Evolutionary conservation across 306 rosid species (phyloP).

Genomic region (Castanea sativa): DNA sequence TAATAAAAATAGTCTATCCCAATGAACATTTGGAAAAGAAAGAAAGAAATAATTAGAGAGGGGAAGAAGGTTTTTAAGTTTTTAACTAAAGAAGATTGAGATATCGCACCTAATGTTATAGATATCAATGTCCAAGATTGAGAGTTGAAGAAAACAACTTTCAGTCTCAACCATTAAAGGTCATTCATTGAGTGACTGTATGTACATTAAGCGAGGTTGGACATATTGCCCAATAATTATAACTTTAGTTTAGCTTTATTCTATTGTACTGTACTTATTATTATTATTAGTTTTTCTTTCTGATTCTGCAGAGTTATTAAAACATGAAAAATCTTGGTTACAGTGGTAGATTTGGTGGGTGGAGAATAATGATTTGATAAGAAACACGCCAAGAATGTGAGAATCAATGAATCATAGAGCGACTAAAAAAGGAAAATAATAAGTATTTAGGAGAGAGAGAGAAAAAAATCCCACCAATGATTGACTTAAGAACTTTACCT

Average conservation of each 20-base stretch:
- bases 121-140: too few species aligned
- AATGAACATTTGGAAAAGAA: too few species aligned
- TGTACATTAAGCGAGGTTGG: background rate
- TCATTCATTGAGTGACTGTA: background rate
- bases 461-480: conserved; percentile 31
- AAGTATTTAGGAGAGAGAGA: conserved; percentile 5
- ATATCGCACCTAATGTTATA: too few species aligned
- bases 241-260: background rate
- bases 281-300: background rate
- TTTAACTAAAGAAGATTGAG: background rate
- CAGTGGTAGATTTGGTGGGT: conserved; percentile 29
- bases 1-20: too few species aligned
- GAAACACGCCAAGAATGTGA: background rate
- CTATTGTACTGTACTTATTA: background rate
- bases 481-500: conserved; percentile 36
- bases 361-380: conserved; percentile 33
- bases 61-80: background rate
- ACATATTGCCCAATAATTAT: background rate
- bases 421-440: conserved; percentile 30
- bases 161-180: background rate
- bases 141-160: too few species aligned
- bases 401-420: conserved; percentile 28
- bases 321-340: background rate
- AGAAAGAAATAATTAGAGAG: too few species aligned
- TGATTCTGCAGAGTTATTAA: background rate